These are phyloP conservation scores for Avena sativa DNA, from an alignment of 176 grass and related monocot species.

Conservation along the genomic window DNA sequence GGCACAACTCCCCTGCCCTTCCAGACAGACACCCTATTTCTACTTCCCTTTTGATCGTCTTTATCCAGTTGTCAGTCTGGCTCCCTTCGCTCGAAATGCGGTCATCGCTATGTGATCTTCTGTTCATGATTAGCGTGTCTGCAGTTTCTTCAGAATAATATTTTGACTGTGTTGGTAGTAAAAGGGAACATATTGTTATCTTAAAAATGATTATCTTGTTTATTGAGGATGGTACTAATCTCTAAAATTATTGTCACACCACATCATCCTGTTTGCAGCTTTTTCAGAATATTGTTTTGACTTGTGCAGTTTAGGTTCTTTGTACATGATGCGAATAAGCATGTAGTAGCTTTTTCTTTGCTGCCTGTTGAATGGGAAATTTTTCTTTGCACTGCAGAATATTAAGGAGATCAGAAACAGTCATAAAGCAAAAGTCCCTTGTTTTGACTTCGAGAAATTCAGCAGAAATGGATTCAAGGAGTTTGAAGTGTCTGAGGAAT, in stretches of 20 bases:
- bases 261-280: background rate
- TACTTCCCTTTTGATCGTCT: background rate
- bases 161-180: background rate
- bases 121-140: background rate
- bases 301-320: constrained; percentile 13
- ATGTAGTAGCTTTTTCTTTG: constrained; percentile 11
- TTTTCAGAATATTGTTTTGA: background rate
- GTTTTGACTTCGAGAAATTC: constrained; percentile 95
- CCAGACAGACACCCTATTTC: background rate
- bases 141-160: background rate
- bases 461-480: constrained; percentile 90
- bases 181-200: background rate
- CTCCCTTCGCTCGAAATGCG: background rate
- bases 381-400: constrained; percentile 71
- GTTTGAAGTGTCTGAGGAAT: constrained; percentile 94
- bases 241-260: background rate
- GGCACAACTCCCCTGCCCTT: background rate
- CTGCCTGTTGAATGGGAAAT: background rate
- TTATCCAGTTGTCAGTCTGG: background rate
- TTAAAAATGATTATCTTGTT: background rate
- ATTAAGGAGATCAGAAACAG: constrained; percentile 86
- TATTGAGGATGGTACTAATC: background rate
- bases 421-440: constrained; percentile 90
- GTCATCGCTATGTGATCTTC: constrained; percentile 11
- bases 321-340: background rate